Base-by-base conservation (phyloP, 2,329 filamentous ascomycete species). In the Ustulina deusta region DNA sequence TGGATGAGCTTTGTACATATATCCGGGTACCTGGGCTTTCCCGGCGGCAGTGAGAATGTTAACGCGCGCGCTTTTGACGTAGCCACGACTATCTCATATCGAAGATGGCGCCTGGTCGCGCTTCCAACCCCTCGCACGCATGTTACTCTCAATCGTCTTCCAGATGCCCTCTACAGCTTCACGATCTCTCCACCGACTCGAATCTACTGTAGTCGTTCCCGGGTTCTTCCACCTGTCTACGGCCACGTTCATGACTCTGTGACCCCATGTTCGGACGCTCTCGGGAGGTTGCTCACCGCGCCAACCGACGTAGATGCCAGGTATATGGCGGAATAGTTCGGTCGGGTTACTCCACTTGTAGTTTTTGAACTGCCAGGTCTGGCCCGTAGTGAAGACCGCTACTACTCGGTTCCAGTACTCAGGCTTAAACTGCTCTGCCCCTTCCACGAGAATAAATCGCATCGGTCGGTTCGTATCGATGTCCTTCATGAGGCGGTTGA, bases 331-430 rank as follows among this genome's bases (percentile, higher is more conserved):
- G 83, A 99, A 99, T 57, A 99, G 85, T 77, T 98, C 96, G 15
- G 90, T 87, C 0, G 96, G 93, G 63, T 91, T 91, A 73, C 91
- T 91, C 93, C 96, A 99, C 81, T 97, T 97, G 87, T 99, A 99
- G 73, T 90, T 92, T 82, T 97, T 97, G 83, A 99, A 99, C 81
- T 99, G 96, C 96, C 96, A 99, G 10, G 91, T 90, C 82, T 99
- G 96, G 38, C 96, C 96, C 0, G 96, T 99, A 0, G 96, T 99
- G 82, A 99, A 98, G 65, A 99, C 94, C 13, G 93, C 96, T 1
- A 97, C 96, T 6, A 99, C 92, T 59, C 94, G 90, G 75, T 91
- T 91, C 96, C 96, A 99, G 84, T 98, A 97, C 78, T 98, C 94
- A 0, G 96, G 96, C 79, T 97, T 97, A 87, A 99, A 99, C 79